phyloP scores from a whole-genome alignment of 768 basidiomycete genomes.

The Panellus pusillus region DNA sequence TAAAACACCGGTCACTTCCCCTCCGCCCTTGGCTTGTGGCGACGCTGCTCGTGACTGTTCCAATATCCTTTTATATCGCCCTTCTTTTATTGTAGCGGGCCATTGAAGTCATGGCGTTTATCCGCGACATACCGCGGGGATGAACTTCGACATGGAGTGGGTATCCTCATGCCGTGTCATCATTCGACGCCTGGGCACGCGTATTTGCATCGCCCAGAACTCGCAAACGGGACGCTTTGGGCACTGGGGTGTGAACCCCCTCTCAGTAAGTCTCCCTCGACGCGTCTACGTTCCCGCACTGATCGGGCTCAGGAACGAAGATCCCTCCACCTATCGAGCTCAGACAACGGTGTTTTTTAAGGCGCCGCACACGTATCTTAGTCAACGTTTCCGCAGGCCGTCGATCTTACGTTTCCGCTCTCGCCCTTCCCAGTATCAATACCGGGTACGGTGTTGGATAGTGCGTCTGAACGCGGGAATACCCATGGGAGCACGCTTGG shows the following conservation, averaged over 20 bases:
- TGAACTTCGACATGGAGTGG: constrained; percentile 52
- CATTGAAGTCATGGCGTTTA: constrained; percentile 68
- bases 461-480: constrained; percentile 25
- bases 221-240: constrained; percentile 69
- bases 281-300: constrained; percentile 1
- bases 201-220: constrained; percentile 72
- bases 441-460: constrained; percentile 36
- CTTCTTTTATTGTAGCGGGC: constrained; percentile 77
- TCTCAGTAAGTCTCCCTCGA: constrained; percentile 55
- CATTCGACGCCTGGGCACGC: constrained; percentile 94
- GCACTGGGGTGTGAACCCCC: constrained; percentile 93
- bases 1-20: constrained; percentile 25
- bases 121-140: constrained; percentile 54
- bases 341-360: constrained; percentile 83
- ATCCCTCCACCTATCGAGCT: constrained; percentile 62
- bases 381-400: constrained; percentile 57
- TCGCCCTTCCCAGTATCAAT: constrained; percentile 56
- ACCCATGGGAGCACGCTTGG: constrained; percentile 74
- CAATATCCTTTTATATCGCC: constrained; percentile 67
- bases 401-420: constrained; percentile 64
- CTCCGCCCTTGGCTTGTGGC: constrained; percentile 36
- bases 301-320: constrained; percentile 41
- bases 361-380: constrained; percentile 67
- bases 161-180: constrained; percentile 94
- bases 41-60: constrained; percentile 55